Base-by-base conservation (phyloP, 306 rosid genomes). In the Dalbergia cochinchinensis region DNA sequence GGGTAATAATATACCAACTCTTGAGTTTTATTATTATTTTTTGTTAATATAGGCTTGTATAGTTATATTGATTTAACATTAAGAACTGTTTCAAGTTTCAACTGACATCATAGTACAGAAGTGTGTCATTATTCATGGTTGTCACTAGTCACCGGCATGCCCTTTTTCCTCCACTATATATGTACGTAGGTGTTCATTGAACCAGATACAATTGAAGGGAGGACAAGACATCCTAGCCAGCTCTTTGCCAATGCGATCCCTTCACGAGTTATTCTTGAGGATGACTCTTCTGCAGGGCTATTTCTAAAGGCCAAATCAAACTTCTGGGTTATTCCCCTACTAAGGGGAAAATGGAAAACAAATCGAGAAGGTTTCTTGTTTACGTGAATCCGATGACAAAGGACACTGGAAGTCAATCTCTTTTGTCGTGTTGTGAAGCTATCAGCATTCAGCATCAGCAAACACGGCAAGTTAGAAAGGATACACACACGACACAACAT, bases 341-440 rank as follows among this genome's bases (percentile, higher is more conserved):
- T 4, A 11, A 16, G 41, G 41, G 41, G 41, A 64, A 63, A 54
- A 20, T 22, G 64, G 15, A 22, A 54, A 33, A 65, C 10, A 42
- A 8, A 42, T 42, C 1, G 9, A 42, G 11, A 42, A 42, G 9
- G 7, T 35, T 0, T 26, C 31, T 26, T 69, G 73, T 53, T 69
- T 57, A 48, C 69, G 26, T 62, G 69, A 53, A 51, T 22, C 18
- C 1, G 12, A 14, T 42, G 57, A 54, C 13, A 62, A 48, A 22
- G 4, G 42, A 6, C 19, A 31, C 63, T 33, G 14, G 18, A 26
- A 39, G 51, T 34, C 66, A 20, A 63, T 5, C 12, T 13, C 19
- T 51, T 16, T 16, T 69, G 68, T 62, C 78, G 33, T 63, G 42
- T 53, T 54, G 34, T 76, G 77, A 66, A 61, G 62, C 78, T 39